Evolutionary conservation across 1,139 yeast species (phyloP).

Genomic region (Geotrichum phurueaensis): DNA sequence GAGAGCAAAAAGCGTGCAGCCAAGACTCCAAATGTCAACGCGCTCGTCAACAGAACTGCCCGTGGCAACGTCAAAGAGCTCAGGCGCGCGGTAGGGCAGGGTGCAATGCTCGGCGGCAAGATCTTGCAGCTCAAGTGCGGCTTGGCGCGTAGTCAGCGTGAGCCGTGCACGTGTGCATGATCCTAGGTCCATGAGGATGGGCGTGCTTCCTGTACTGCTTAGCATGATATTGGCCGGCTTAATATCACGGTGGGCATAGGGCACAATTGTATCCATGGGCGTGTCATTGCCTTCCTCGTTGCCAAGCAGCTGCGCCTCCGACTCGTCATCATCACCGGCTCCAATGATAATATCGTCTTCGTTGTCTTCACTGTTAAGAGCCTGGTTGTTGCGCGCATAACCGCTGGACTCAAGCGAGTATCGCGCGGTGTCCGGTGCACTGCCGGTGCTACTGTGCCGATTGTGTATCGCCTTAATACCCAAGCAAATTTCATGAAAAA

Average conservation of each 20-base stretch:
- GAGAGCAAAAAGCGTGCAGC: slow-evolving; percentile 72
- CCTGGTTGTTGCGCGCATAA: not conserved
- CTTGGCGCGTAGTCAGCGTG: slow-evolving; percentile 51
- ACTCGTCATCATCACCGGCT: slow-evolving; percentile 16
- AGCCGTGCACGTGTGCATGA: slow-evolving; percentile 64
- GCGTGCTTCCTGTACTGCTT: slow-evolving; percentile 55
- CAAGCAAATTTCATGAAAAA: slow-evolving; percentile 64
- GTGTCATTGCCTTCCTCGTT: slow-evolving; percentile 31
- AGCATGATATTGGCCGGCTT: slow-evolving; percentile 89
- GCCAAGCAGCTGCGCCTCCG: slow-evolving; percentile 27
- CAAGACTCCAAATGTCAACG: slow-evolving; percentile 87
- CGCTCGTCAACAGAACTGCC: slow-evolving; percentile 59
- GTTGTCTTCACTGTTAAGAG: slow-evolving; percentile 11
- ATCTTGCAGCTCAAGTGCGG: slow-evolving; percentile 73
- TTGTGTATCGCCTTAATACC: slow-evolving; percentile 75
- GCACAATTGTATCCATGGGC: slow-evolving; percentile 54
- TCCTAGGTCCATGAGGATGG: slow-evolving; percentile 81
- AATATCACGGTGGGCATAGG: slow-evolving; percentile 80
- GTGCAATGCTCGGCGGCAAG: slow-evolving; percentile 83
- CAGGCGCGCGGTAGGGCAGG: slow-evolving; percentile 86
- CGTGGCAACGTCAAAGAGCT: slow-evolving; percentile 68
- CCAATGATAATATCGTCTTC: slow-evolving; percentile 18
- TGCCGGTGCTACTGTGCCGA: slow-evolving; percentile 38
- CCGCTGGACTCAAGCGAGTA: not conserved
- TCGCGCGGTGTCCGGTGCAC: not conserved